A percentile compares a stretch with the other conserved stretches of the same genome.
Conservation (phyloP, 2,329 filamentous ascomycete species). For the Phymatotrichopsis omnivora region DNA sequence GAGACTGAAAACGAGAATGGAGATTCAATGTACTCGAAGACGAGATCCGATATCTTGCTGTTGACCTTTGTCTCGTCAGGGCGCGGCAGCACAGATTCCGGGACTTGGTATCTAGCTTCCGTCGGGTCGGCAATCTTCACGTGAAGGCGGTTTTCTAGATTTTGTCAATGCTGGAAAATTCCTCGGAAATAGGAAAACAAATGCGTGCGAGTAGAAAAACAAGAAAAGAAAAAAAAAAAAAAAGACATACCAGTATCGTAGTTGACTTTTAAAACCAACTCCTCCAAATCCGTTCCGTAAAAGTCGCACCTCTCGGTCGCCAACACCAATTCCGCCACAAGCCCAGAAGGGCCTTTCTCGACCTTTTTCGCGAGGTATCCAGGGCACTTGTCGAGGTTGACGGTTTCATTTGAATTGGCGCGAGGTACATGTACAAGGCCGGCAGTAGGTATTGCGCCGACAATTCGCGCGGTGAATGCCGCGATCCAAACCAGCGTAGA, state of each 20-base stretch:
- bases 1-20: slow-evolving; percentile 61
- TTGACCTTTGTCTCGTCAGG: slow-evolving; percentile 39
- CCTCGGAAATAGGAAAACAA: not conserved
- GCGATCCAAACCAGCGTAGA: too few relatives aligned
- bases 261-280: slow-evolving; percentile 49
- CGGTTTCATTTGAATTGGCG: not conserved
- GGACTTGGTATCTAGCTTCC: slow-evolving; percentile 65
- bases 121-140: slow-evolving; percentile 62
- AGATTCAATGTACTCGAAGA: slow-evolving; percentile 28
- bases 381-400: slow-evolving; percentile 42
- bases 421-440: too few relatives aligned
- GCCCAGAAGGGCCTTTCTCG: slow-evolving; percentile 41
- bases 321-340: slow-evolving; percentile 60
- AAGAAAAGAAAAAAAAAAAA: slow-evolving; percentile 3
- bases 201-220: not conserved
- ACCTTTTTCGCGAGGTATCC: slow-evolving; percentile 59
- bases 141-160: slow-evolving; percentile 55
- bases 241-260: slow-evolving; percentile 47
- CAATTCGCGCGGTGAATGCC: too few relatives aligned
- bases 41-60: slow-evolving; percentile 39
- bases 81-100: slow-evolving; percentile 56
- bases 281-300: slow-evolving; percentile 48
- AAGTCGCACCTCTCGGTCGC: slow-evolving; percentile 55
- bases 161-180: not conserved
- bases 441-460: too few relatives aligned